Conservation (phyloP, 2,329 filamentous ascomycete genomes). For the Clarireedia homoeocarpa region DNA sequence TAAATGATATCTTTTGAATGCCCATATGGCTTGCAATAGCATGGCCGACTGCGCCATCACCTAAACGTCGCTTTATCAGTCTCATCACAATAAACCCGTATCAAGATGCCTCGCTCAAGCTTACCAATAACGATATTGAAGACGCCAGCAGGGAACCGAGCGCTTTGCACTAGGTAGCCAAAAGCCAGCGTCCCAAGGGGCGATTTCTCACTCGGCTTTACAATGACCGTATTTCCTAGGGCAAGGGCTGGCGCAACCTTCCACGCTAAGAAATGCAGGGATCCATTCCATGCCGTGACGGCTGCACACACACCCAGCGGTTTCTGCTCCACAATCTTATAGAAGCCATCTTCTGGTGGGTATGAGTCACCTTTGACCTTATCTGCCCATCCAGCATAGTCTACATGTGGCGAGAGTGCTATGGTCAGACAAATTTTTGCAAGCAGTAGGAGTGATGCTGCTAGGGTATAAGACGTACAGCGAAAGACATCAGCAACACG, state of each 20-base stretch:
- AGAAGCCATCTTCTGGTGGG: no score
- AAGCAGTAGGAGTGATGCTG: no score
- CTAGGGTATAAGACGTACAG: background rate
- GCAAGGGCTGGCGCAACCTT: conserved; percentile 43
- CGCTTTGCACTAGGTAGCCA: conserved; percentile 44
- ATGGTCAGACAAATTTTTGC: no score
- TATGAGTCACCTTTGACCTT: no score
- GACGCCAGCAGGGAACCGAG: conserved; percentile 45
- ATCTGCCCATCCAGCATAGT: no score
- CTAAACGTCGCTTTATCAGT: no score
- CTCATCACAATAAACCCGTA: no score
- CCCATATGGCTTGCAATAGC: conserved; percentile 33
- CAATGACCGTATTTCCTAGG: conserved; percentile 44
- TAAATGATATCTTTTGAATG: conserved; percentile 51
- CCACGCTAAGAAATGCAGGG: conserved; percentile 37
- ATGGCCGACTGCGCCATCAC: no score
- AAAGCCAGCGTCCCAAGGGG: conserved; percentile 45
- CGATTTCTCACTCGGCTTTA: conserved; percentile 40
- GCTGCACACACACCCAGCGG: conserved; percentile 43
- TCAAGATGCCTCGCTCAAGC: conserved; percentile 33
- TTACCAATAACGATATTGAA: conserved; percentile 39
- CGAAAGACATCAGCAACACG: no score
- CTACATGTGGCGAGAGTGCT: no score
- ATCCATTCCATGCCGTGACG: conserved; percentile 56
- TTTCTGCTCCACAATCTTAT: conserved; percentile 20